Conservation (phyloP, 306 rosid species). For the Canavalia ensiformis region DNA sequence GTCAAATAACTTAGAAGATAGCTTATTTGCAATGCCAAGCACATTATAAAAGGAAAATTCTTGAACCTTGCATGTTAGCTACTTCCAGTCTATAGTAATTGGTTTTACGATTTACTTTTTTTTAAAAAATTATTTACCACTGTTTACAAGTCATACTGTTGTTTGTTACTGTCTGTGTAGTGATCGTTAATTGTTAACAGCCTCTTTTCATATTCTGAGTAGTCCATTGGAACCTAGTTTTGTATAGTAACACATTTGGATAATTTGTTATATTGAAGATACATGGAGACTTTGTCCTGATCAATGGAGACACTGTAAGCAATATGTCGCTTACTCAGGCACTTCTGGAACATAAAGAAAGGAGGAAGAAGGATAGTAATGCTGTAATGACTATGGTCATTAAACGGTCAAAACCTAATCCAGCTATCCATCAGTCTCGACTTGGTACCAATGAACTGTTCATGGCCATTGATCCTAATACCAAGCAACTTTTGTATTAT, state of each 20-base stretch:
- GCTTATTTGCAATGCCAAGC: too few species aligned
- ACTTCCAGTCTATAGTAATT: too few species aligned
- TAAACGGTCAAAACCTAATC: constrained; percentile 87
- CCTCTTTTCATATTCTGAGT: neutral
- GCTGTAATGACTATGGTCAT: constrained; percentile 98
- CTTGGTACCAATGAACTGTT: constrained; percentile 96
- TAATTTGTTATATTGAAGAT: constrained; percentile 68
- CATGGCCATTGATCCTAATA: constrained; percentile 87
- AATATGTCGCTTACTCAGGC: constrained; percentile 95
- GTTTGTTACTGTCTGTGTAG: too few species aligned
- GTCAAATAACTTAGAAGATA: too few species aligned
- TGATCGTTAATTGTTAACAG: too few species aligned
- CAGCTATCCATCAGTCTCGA: constrained; percentile 84
- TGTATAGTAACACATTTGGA: constrained; percentile 44
- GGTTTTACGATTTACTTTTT: constrained; percentile 11
- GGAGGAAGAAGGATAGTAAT: constrained; percentile 89
- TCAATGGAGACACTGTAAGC: constrained; percentile 98
- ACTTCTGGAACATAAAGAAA: constrained; percentile 88
- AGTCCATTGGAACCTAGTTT: neutral
- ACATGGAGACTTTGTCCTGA: constrained; percentile 94
- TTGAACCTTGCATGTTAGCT: constrained; percentile 1
- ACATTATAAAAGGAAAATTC: neutral
- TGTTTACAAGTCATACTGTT: neutral
- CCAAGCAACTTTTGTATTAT: constrained; percentile 88
- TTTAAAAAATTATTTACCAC: neutral